phyloP scores from a whole-genome alignment of 2,329 filamentous ascomycete species.

The Cladosporium phlei region DNA sequence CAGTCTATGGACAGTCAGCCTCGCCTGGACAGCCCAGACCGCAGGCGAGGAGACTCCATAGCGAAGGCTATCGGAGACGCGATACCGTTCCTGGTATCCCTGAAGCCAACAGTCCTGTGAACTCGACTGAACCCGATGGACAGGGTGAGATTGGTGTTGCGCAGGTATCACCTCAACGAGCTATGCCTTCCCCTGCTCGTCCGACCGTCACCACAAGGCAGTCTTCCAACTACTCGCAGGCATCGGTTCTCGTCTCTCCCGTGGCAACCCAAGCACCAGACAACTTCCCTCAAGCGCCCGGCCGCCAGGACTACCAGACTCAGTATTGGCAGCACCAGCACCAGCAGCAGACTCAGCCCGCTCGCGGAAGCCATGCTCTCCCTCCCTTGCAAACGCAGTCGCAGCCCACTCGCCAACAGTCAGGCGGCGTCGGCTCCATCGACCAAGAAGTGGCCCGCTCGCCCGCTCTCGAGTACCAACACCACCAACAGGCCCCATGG shows the following conservation, averaged over 20 bases:
- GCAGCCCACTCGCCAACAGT: not conserved
- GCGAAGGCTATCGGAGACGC: not conserved
- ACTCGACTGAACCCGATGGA: not conserved
- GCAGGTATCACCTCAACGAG: not conserved
- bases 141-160: not conserved
- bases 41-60: slow-evolving; percentile 5
- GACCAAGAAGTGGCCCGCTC: slow-evolving; percentile 20
- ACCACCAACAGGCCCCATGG: slow-evolving; percentile 29
- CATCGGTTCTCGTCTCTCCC: not conserved
- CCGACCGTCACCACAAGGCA: not conserved
- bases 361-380: no score
- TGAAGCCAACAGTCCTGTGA: slow-evolving; percentile 1
- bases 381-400: slow-evolving; percentile 14
- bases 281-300: slow-evolving; percentile 11
- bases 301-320: slow-evolving; percentile 9
- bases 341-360: not conserved
- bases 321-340: slow-evolving; percentile 13
- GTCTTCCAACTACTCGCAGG: slow-evolving; percentile 4
- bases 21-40: not conserved
- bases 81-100: slow-evolving; percentile 6
- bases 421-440: slow-evolving; percentile 17
- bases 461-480: slow-evolving; percentile 23
- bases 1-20: not conserved
- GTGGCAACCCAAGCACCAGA: not conserved
- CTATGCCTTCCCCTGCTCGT: not conserved